Percentiles rank a stretch among this genome's conserved stretches.
phyloP scores from a whole-genome alignment of 1,284 basidiomycete species.

The Chiua sp. region DNA sequence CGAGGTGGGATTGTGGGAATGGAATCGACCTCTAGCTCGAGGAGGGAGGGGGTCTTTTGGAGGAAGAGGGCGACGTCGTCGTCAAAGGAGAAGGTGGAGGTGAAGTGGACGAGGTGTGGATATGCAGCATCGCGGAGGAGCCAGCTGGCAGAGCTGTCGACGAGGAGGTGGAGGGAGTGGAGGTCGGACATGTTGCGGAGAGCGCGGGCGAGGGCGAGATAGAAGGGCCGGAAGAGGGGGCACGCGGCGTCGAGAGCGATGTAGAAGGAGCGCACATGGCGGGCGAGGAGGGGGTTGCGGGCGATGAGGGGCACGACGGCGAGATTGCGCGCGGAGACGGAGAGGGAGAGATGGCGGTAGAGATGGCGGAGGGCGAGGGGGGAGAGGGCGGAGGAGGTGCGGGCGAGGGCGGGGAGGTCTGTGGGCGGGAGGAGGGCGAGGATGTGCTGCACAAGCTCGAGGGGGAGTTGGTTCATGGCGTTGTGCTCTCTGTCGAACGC shows the following conservation, averaged over 20 bases:
- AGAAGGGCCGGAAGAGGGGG: constrained; percentile 51
- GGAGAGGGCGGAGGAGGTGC: constrained; percentile 46
- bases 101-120: constrained; percentile 56
- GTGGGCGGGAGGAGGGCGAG: constrained; percentile 41
- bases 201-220: constrained; percentile 53
- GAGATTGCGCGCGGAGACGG: constrained; percentile 50
- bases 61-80: constrained; percentile 61
- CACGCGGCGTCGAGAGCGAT: constrained; percentile 52
- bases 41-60: constrained; percentile 51
- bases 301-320: constrained; percentile 60
- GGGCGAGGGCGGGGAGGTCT: constrained; percentile 51
- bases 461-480: constrained; percentile 48
- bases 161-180: constrained; percentile 58
- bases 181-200: constrained; percentile 64
- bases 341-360: constrained; percentile 60
- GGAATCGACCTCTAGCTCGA: constrained; percentile 58
- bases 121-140: constrained; percentile 50
- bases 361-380: constrained; percentile 61
- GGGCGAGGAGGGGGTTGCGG: constrained; percentile 54
- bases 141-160: constrained; percentile 57
- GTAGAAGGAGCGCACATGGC: constrained; percentile 62
- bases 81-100: constrained; percentile 65
- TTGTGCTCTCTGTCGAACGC: too few species aligned
- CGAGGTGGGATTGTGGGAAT: constrained; percentile 28
- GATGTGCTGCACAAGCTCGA: constrained; percentile 58